Conservation (phyloP, 176 grass and related monocot species). For the Rhipidocladum racemiflorum region DNA sequence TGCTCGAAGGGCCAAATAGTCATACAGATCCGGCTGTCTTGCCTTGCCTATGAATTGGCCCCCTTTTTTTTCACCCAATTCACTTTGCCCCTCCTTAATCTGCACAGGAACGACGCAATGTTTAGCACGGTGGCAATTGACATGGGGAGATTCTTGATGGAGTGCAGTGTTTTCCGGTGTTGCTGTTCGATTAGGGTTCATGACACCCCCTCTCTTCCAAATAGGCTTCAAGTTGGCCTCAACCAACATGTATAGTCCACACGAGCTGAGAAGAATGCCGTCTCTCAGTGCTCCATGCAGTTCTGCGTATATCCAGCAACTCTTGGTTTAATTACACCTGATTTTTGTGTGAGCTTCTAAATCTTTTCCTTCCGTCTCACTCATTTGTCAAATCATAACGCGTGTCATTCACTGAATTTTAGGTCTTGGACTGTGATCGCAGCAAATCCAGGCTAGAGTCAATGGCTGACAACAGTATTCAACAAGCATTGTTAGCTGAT, state of each 20-base stretch:
- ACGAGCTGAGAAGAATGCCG: not conserved
- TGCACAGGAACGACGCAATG: not conserved
- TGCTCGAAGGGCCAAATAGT: not conserved
- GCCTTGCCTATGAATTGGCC: not conserved
- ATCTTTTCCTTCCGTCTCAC: not conserved
- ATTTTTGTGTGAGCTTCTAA: not conserved
- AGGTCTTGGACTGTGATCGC: not conserved
- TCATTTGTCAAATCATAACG: not conserved
- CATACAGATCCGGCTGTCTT: not conserved
- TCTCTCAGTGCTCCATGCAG: not conserved
- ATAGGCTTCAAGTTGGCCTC: not conserved
- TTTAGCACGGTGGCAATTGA: not conserved
- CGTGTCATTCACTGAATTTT: not conserved
- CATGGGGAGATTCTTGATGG: slow-evolving; percentile 1
- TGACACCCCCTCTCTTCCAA: not conserved
- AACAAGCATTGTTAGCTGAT: slow-evolving; percentile 36
- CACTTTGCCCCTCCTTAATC: not conserved
- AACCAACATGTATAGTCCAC: not conserved
- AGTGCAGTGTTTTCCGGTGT: not conserved
- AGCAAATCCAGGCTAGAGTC: not conserved
- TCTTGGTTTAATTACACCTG: not conserved
- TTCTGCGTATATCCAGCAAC: not conserved
- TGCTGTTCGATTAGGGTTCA: not conserved
- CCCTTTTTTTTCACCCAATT: not conserved
- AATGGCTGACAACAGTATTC: slow-evolving; percentile 44